Evolutionary conservation across 495 filamentous ascomycete species (phyloP).

Genomic region (Darksidea phi): DNA sequence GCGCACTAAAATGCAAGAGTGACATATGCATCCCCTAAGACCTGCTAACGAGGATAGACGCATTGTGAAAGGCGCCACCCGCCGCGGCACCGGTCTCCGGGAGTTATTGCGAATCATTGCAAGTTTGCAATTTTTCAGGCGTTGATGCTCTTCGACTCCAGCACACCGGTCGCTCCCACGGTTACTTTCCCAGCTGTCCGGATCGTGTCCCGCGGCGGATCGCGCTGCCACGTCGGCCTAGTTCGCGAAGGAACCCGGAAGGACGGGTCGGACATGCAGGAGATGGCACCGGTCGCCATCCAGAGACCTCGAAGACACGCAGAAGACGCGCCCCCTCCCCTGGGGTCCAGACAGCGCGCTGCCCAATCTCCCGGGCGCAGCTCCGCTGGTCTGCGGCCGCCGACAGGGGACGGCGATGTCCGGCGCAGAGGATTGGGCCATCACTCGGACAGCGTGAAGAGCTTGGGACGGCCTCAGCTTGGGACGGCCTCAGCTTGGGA

Average conservation of each 20-base stretch:
- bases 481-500: background rate
- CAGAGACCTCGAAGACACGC: constrained; percentile 8
- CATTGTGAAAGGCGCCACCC: too few relatives aligned
- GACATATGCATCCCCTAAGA: too few relatives aligned
- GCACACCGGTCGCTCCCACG: too few relatives aligned
- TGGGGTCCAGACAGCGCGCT: background rate
- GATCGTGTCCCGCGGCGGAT: background rate
- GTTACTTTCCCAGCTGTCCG: too few relatives aligned
- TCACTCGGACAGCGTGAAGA: background rate
- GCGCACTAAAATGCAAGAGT: too few relatives aligned
- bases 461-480: background rate
- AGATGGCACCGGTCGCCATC: constrained; percentile 5
- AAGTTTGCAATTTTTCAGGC: too few relatives aligned
- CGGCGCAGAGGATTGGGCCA: background rate
- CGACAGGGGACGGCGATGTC: background rate
- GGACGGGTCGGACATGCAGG: constrained; percentile 14
- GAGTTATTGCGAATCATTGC: too few relatives aligned
- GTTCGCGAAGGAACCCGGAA: background rate
- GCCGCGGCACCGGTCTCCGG: too few relatives aligned
- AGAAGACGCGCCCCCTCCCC: constrained; percentile 9
- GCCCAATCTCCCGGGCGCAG: constrained; percentile 10
- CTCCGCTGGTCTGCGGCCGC: constrained; percentile 19
- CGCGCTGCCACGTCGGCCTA: background rate
- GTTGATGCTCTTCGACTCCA: too few relatives aligned
- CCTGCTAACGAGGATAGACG: too few relatives aligned